Base-by-base conservation (phyloP, 352 stramenopile genomes). In the Phytopythium vexans region DNA sequence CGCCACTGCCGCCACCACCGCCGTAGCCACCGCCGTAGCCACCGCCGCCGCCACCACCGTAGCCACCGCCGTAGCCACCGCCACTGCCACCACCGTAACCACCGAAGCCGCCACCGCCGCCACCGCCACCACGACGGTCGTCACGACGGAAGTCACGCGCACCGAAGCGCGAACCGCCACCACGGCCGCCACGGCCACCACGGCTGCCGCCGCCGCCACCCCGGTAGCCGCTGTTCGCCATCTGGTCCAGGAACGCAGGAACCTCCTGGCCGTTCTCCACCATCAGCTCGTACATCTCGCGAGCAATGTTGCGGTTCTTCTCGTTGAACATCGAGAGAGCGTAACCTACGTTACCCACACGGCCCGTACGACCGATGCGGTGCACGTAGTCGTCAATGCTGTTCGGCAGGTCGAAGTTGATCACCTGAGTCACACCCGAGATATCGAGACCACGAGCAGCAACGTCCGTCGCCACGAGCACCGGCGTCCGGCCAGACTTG, bases 321-420 rank as follows among this genome's bases (percentile, higher is more conserved):
- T 99, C 96, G 75, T 99, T 99, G 62, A 99, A 93, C 80, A 99
- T 98, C 65, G 95, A 98, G 15, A 98, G 75, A n/a, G 95, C 95
- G 56, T 94, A 82, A 60, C 97, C 97, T 21, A 96, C 84, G 72
- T 99, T 99, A 66, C 98, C 97, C 45, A 98, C 97, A 88, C 98
- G 93, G 41, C 97, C 97, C 10, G 98, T 99, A 89, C 97, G 94
- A 62, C 98, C 98, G 72, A 99, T 99, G 70, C 97, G 85, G 74
- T 99, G 97, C 8, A 99, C 96, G 72, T 99, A 99, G 73, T 98
- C 92, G 54, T 99, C 97, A 59, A 99, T 98, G 86, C 98, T 99
- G 68, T 88, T 98, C 35, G 97, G 96, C 53, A 98, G 81, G 75
- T 99, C 96, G 66, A 98, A 99, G 70, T 99, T 99, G 57, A 99